Conservation (phyloP, 129 eudicot species). For the Arctium lappa region DNA sequence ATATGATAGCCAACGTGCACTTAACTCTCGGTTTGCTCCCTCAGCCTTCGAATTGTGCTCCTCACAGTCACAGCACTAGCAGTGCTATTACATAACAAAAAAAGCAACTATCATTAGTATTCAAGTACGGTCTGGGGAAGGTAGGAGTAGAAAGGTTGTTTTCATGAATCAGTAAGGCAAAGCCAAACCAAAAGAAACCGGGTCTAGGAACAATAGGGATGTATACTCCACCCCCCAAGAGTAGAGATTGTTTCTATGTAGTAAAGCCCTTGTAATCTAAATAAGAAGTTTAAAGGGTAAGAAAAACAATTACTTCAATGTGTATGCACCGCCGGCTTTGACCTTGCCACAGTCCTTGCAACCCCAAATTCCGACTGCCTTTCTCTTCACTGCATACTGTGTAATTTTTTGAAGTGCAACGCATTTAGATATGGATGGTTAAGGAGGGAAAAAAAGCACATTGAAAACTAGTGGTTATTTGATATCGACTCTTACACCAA, state of each 20-base stretch:
- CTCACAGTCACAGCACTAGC: conserved; percentile 77
- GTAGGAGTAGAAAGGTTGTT: too few relatives aligned
- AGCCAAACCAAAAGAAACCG: too few relatives aligned
- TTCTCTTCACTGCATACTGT: conserved; percentile 78
- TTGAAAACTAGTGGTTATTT: background rate
- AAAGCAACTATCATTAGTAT: background rate
- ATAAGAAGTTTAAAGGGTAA: background rate
- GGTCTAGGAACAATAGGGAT: too few relatives aligned
- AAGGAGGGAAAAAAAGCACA: background rate
- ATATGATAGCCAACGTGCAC: background rate
- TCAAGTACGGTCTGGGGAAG: background rate
- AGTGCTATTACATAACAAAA: conserved; percentile 38
- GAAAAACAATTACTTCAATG: conserved; percentile 46
- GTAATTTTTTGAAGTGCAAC: background rate
- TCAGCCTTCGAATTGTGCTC: conserved; percentile 70
- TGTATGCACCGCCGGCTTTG: conserved; percentile 83
- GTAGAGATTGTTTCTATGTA: background rate
- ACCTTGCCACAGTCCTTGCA: conserved; percentile 86
- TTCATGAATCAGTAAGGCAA: background rate
- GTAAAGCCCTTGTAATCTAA: background rate
- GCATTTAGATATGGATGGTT: background rate
- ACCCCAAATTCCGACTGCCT: conserved; percentile 81
- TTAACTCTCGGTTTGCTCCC: conserved; percentile 73
- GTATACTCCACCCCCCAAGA: too few relatives aligned
- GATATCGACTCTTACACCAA: too few relatives aligned